phyloP scores from a whole-genome alignment of 805 yeast genomes.

The Lachancea thermotolerans region DNA sequence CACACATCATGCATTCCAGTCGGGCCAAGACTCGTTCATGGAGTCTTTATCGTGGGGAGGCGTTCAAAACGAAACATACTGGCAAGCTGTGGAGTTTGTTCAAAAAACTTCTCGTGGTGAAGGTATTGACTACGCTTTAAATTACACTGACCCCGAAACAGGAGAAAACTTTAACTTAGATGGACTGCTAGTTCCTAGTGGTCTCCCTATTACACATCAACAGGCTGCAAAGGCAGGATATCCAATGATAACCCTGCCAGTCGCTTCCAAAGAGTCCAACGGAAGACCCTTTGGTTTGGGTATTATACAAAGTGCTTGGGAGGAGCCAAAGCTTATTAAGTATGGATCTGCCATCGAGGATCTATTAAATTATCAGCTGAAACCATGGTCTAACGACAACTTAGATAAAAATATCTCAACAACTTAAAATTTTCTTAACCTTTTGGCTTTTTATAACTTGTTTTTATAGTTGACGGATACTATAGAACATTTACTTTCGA shows the following conservation, averaged over 20 bases:
- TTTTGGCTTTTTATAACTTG: no score
- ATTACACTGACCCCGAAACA: constrained; percentile 22
- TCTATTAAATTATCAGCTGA: constrained; percentile 15
- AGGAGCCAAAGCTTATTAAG: constrained; percentile 24
- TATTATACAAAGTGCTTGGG: constrained; percentile 28
- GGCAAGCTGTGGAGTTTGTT: constrained; percentile 26
- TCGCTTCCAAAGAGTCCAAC: constrained; percentile 13
- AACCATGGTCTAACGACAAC: constrained; percentile 22
- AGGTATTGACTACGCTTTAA: constrained; percentile 29
- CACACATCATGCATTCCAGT: constrained; percentile 23
- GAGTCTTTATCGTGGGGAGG: constrained; percentile 26
- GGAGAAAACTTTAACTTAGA: constrained; percentile 25
- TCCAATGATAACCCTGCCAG: constrained; percentile 27
- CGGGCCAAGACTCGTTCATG: constrained; percentile 28
- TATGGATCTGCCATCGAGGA: constrained; percentile 30
- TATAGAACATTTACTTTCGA: no score
- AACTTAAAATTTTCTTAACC: neutral
- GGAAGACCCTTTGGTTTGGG: constrained; percentile 28
- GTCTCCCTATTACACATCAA: constrained; percentile 22
- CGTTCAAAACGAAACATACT: constrained; percentile 25
- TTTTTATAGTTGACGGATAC: no score
- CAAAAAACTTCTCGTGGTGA: constrained; percentile 27
- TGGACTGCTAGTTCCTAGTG: constrained; percentile 21
- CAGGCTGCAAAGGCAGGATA: constrained; percentile 31
- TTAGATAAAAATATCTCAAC: constrained; percentile 25